Base-by-base conservation (phyloP, 1,284 basidiomycete species). In the Athelia sp. region DNA sequence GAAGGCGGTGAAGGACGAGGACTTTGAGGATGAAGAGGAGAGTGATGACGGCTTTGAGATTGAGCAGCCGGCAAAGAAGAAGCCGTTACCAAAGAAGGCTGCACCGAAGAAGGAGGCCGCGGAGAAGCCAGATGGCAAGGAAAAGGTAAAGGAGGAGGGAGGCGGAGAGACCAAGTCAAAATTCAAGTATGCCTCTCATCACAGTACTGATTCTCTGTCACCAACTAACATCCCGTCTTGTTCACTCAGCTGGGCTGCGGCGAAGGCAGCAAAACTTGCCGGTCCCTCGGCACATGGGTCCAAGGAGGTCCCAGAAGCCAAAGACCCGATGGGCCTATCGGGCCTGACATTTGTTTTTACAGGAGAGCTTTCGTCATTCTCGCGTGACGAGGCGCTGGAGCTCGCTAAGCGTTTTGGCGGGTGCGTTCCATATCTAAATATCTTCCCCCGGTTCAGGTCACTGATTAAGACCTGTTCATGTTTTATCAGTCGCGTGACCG, bases 341-440 rank as follows among this genome's bases (percentile, higher is more conserved):
- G 95, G 95, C 0, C 74, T 99, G 21, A 81, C 93, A 0, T 88
- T 99, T 58, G 97, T 99, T 21, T 99, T 99, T 58, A 97, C 94
- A 0, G 97, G 96, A 11, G 95, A 99, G 61, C 71, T 99, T 43
- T 81, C 79, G 43, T 90, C 87, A 50, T 82, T 99, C 51, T 84
- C 90, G 2, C 81, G 96, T 29, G 93, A 98, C 4, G 93, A 98
- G 59, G 90, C 92, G 0, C 63, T 78, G 34, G 91, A 96, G 56
- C 70, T 98, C 2, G 95, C 89, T 0, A 98, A 98, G 67, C 89
- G 94, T 4, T 95, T 87, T 63, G 93, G 93, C 56, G 96, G 85
- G 91, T 92, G 50, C 55, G 89, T 69, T 21, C 9, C n/a, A 23
- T 19, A n/a, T 1, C 2, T 29, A 13, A 10, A 17, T 46, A 29